Percentiles rank a stretch among this genome's conserved stretches.
Evolutionary conservation across 1,284 basidiomycete species (phyloP).

Genomic region (Trametes pubescens): DNA sequence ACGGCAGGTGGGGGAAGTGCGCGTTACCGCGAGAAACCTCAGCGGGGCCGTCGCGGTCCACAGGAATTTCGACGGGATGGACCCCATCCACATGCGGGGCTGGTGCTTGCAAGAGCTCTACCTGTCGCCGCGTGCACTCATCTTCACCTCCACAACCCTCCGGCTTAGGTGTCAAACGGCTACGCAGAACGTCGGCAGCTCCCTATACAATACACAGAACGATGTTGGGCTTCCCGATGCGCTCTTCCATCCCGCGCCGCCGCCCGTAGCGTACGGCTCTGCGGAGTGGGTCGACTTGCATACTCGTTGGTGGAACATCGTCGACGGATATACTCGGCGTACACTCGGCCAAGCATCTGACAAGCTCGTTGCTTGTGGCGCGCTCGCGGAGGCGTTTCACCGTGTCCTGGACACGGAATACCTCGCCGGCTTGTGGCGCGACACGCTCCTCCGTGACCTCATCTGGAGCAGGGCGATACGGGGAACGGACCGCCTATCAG

Average conservation of each 20-base stretch:
- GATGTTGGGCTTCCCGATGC: conserved; percentile 16
- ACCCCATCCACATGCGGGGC: conserved; percentile 19
- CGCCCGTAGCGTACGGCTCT: not conserved
- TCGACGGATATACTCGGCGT: conserved; percentile 26
- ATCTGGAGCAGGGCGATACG: conserved; percentile 20
- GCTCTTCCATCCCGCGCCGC: conserved; percentile 13
- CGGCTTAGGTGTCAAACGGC: conserved; percentile 26
- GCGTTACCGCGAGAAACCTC: not conserved
- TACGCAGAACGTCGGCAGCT: conserved; percentile 21
- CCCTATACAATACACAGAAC: conserved; percentile 5
- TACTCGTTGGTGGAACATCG: conserved; percentile 17
- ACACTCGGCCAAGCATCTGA: conserved; percentile 13
- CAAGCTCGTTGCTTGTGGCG: conserved; percentile 29
- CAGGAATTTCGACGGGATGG: not conserved
- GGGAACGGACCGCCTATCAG: not conserved
- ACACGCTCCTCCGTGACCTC: conserved; percentile 19
- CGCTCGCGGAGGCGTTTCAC: conserved; percentile 26
- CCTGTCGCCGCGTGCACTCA: conserved; percentile 24
- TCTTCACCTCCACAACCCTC: conserved; percentile 23
- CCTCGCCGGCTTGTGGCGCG: conserved; percentile 30
- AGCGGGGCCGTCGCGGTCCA: not conserved
- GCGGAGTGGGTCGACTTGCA: conserved; percentile 1
- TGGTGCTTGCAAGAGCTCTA: conserved; percentile 29
- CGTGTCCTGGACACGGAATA: conserved; percentile 24
- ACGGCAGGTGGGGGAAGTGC: too few species aligned